Percentiles rank a stretch among this genome's conserved stretches.
Evolutionary conservation across 495 filamentous ascomycete genomes (phyloP).

Genomic region (Hypoxylon perforatum): DNA sequence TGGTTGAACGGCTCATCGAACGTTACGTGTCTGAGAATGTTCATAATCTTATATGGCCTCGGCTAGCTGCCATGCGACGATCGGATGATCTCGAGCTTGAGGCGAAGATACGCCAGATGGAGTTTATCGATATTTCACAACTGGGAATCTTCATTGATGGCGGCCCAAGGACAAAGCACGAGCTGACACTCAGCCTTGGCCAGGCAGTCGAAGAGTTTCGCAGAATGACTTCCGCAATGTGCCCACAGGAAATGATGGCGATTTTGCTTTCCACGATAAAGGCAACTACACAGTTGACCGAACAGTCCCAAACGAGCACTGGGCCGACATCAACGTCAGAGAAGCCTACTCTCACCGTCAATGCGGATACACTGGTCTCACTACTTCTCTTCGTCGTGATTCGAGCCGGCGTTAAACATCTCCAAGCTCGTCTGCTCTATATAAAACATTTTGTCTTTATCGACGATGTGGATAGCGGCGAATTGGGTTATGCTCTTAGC

Average conservation of each 20-base stretch:
- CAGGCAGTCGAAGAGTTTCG: conserved; percentile 90
- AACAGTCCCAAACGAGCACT: conserved; percentile 43
- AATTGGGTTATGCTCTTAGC: conserved; percentile 96
- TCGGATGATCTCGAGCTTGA: conserved; percentile 92
- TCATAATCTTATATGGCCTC: conserved; percentile 84
- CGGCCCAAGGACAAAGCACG: conserved; percentile 75
- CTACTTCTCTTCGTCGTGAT: conserved; percentile 93
- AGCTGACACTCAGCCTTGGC: conserved; percentile 74
- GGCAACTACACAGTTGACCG: conserved; percentile 72
- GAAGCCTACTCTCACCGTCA: conserved; percentile 77
- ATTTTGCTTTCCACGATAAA: conserved; percentile 89
- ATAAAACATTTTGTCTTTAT: conserved; percentile 97
- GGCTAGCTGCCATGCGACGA: conserved; percentile 79
- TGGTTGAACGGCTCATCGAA: conserved; percentile 94
- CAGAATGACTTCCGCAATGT: conserved; percentile 83
- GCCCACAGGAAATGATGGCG: conserved; percentile 95
- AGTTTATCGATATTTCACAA: conserved; percentile 92
- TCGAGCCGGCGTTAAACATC: conserved; percentile 85
- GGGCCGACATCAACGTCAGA: conserved; percentile 44
- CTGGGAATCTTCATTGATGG: conserved; percentile 86
- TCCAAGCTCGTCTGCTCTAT: conserved; percentile 87
- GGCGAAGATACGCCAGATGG: conserved; percentile 89
- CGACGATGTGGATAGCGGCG: conserved; percentile 95
- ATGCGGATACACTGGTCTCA: conserved; percentile 95
- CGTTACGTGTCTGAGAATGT: conserved; percentile 94